These are phyloP conservation scores for Botrytis paeoniae DNA, from an alignment of 2,329 filamentous ascomycete species.

Conservation along the genomic window DNA sequence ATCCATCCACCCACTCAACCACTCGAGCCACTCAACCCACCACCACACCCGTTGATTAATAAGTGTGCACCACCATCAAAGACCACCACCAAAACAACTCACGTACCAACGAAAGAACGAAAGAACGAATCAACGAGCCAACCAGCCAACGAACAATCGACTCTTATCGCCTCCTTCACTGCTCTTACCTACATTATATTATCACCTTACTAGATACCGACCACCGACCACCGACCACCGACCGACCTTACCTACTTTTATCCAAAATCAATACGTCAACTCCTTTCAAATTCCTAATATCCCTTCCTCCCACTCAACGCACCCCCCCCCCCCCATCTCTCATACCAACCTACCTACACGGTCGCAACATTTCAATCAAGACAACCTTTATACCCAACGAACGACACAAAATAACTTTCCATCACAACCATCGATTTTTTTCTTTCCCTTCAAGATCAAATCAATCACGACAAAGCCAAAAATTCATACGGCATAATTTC, in stretches of 20 bases:
- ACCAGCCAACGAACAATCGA: neutral
- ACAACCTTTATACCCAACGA: neutral
- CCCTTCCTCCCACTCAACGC: neutral
- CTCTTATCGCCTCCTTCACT: neutral
- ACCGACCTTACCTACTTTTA: neutral
- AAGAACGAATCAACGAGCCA: too few species aligned
- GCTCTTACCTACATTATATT: neutral
- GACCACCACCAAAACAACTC: neutral
- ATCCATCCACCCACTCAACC: neutral
- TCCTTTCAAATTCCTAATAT: neutral
- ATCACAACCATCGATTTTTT: neutral
- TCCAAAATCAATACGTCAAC: conserved; percentile 1
- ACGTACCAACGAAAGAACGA: neutral
- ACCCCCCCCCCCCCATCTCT: too few species aligned
- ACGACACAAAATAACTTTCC: neutral
- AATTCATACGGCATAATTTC: conserved; percentile 12
- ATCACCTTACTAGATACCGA: neutral
- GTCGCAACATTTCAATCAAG: conserved; percentile 6
- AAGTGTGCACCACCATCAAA: neutral
- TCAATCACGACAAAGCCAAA: neutral
- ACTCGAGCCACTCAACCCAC: neutral
- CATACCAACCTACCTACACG: neutral
- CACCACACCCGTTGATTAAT: neutral
- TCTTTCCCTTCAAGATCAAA: neutral
- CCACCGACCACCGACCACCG: too few species aligned